These are phyloP conservation scores for Lablab purpureus DNA, from an alignment of 306 rosid species.

Conservation along the genomic window DNA sequence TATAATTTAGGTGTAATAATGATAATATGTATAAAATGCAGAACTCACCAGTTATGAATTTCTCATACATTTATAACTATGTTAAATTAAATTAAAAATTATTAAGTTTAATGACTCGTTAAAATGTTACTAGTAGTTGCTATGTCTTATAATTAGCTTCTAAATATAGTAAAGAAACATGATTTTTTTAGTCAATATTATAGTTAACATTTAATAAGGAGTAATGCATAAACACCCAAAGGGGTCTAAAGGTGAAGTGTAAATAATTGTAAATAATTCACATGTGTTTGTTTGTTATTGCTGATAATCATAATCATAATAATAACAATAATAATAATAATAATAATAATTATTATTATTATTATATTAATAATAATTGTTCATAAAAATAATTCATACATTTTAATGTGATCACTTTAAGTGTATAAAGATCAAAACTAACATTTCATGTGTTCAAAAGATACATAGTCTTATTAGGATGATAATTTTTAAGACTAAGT, in stretches of 20 bases:
- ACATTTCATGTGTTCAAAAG: too few species aligned
- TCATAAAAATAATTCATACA: too few species aligned
- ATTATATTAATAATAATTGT: too few species aligned
- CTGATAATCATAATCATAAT: too few species aligned
- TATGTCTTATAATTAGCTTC: neutral
- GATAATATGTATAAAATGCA: neutral
- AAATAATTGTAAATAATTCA: too few species aligned
- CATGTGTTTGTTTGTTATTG: too few species aligned
- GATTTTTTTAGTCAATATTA: too few species aligned
- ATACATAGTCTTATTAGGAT: neutral
- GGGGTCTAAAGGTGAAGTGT: neutral
- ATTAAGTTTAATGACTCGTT: neutral
- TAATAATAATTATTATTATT: too few species aligned
- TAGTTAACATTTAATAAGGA: neutral
- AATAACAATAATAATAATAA: too few species aligned
- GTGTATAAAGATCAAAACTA: neutral
- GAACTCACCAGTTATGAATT: neutral
- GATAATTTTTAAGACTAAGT: neutral
- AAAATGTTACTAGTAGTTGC: conserved; percentile 1
- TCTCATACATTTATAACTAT: too few species aligned
- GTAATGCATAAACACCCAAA: neutral
- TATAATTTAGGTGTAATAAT: neutral
- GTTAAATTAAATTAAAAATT: neutral
- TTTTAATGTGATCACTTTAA: neutral
- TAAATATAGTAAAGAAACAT: neutral